Evolutionary conservation across 176 grass and related monocot species (phyloP), one percentile per base, ranked within the genome.

Genomic region (Secale cereale): DNA sequence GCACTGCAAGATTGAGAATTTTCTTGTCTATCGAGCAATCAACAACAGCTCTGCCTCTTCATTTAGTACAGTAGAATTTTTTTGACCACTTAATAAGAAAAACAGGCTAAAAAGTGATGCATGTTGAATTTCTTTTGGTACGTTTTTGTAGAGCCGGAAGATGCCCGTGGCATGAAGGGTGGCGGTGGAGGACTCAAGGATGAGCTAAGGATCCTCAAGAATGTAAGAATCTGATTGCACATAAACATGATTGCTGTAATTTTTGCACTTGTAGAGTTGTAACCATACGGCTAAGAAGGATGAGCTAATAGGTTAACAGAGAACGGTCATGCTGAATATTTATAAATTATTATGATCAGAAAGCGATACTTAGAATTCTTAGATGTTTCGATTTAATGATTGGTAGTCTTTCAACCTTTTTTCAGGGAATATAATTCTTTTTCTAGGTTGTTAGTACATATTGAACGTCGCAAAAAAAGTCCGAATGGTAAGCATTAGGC

Each of bases 151-250:
- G 80, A 84, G 14, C 77, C 71, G 10, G 83, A 87, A 68, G 62
- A 83, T 83, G 7, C 61, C 62, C 12, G 10, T 14, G 22, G 57
- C 45, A 81, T 79, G 36, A 89, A 87, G 78, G 37, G 70, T 10
- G 52, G 85, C 1, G 81, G 83, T 15, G 82, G 90, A 62, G 90
- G 90, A 23, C 90, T 94, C 82, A 94, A 92, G 65, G 90, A 89
- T n/a, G 88, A 88, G 83, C 82, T 92, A 16, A 89, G 85, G 26
- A 82, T 88, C 57, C 90, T 90, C 5, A 86, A 88, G 73, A 91
- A 80, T 82, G 93, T 94, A 90, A 92, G 85, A 54, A 77, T 78
- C 79, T 43, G 25, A 32, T 62, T 20, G 4, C 5, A 16, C 23
- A 64, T 74, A 43, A 77, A 77, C 27, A 54, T 64, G 26, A 16